phyloP scores from a whole-genome alignment of 2,329 filamentous ascomycete species.

The Chrysoporthe deuterocubensis region DNA sequence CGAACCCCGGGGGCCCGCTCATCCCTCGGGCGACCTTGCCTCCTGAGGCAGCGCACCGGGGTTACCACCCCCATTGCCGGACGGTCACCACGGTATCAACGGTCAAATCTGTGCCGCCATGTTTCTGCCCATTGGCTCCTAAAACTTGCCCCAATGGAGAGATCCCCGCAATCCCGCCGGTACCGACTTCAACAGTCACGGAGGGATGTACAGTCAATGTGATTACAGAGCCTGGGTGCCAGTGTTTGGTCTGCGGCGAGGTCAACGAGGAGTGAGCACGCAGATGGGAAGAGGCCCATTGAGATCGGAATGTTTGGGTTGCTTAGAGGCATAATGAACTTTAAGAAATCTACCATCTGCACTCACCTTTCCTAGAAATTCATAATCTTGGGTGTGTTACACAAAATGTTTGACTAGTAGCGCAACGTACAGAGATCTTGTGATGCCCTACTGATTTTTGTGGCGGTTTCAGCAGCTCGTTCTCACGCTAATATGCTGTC shows the following conservation, averaged over 20 bases:
- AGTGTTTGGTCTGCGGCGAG: neutral
- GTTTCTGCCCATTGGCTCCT: neutral
- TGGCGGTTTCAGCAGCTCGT: neutral
- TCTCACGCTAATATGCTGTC: neutral
- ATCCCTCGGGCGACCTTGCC: neutral
- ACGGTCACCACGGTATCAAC: constrained; percentile 3
- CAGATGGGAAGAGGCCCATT: too few species aligned
- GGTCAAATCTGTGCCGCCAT: neutral
- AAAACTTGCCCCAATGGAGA: neutral
- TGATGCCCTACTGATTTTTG: neutral
- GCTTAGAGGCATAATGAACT: too few species aligned
- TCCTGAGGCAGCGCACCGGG: neutral
- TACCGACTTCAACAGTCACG: neutral
- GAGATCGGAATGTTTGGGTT: too few species aligned
- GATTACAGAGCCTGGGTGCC: constrained; percentile 4
- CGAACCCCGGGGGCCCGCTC: neutral
- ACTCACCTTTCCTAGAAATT: neutral
- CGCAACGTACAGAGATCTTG: too few species aligned
- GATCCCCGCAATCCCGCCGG: neutral
- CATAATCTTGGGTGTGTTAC: neutral
- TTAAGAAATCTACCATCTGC: neutral
- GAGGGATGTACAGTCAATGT: neutral
- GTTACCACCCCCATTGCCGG: neutral
- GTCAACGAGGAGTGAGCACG: neutral
- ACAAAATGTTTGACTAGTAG: too few species aligned